A percentile compares a stretch with the other conserved stretches of the same genome.
Conservation (phyloP, 2,329 filamentous ascomycete species). For the Bertia moriformis region DNA sequence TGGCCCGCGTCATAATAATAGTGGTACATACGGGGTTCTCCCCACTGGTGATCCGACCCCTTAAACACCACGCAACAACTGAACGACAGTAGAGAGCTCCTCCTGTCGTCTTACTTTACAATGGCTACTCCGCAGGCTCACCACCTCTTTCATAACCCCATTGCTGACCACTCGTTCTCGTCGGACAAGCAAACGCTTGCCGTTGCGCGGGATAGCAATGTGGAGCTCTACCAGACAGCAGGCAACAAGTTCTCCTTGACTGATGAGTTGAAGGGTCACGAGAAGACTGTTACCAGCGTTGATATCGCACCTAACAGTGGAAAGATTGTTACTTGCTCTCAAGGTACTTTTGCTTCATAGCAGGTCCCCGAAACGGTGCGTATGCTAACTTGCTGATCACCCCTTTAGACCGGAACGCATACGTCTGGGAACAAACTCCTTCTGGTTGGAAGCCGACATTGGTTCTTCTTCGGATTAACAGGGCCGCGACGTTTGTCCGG, state of each 20-base stretch:
- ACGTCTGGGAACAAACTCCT: constrained; percentile 93
- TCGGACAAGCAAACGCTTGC: constrained; percentile 77
- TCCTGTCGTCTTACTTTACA: constrained; percentile 11
- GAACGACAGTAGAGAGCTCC: constrained; percentile 87
- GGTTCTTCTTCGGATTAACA: constrained; percentile 90
- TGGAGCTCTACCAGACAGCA: constrained; percentile 70
- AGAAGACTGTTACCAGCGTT: constrained; percentile 91
- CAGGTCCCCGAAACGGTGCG: too few relatives aligned
- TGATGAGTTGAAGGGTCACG: constrained; percentile 88
- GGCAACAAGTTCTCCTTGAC: constrained; percentile 68
- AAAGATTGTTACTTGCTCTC: constrained; percentile 92
- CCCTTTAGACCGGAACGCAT: constrained; percentile 72
- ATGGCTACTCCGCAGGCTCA: constrained; percentile 87
- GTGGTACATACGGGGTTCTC: too few relatives aligned
- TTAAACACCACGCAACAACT: too few relatives aligned
- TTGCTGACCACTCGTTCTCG: constrained; percentile 96
- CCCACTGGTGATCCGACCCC: too few relatives aligned
- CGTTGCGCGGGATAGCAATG: constrained; percentile 75
- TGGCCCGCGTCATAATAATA: not conserved
- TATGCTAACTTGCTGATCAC: too few relatives aligned
- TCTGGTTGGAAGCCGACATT: constrained; percentile 92
- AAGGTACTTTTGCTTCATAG: constrained; percentile 38
- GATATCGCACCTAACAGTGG: constrained; percentile 85
- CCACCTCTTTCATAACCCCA: constrained; percentile 90
- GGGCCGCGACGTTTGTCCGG: constrained; percentile 88